These are phyloP conservation scores for Neonectria neomacrospora DNA, from an alignment of 2,329 filamentous ascomycete genomes.

Conservation along the genomic window DNA sequence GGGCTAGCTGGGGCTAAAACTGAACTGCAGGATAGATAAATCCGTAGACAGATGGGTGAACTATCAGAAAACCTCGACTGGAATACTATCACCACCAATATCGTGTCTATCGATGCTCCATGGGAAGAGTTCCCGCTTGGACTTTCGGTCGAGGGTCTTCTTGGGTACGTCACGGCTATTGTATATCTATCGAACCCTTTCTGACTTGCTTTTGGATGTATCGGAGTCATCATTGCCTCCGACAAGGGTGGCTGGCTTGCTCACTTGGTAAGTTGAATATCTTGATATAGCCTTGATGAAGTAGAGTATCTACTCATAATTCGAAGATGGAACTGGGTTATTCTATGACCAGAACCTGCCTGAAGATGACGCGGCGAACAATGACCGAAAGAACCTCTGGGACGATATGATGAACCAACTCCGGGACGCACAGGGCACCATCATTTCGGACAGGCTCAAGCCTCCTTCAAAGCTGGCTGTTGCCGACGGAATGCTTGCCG, in stretches of 20 bases:
- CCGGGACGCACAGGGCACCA: neutral
- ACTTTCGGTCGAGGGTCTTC: neutral
- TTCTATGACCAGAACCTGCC: neutral
- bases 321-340: slow-evolving; percentile 2
- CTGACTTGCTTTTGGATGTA: neutral
- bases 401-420: slow-evolving; percentile 15
- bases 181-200: neutral
- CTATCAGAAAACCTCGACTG: neutral
- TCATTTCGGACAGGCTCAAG: neutral
- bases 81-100: slow-evolving; percentile 6
- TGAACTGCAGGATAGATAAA: neutral
- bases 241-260: neutral
- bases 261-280: neutral
- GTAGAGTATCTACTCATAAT: neutral
- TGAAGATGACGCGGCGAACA: neutral
- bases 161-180: neutral
- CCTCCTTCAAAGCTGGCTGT: neutral
- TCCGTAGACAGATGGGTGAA: neutral
- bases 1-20: no score
- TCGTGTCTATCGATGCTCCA: neutral
- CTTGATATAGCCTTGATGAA: no score
- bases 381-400: slow-evolving; percentile 9
- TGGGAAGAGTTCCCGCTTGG: slow-evolving; percentile 9
- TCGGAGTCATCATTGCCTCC: neutral
- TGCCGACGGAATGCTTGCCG: neutral